These are phyloP conservation scores for Hypoxylon lienhwacheense DNA, from an alignment of 495 filamentous ascomycete genomes.

Conservation along the genomic window DNA sequence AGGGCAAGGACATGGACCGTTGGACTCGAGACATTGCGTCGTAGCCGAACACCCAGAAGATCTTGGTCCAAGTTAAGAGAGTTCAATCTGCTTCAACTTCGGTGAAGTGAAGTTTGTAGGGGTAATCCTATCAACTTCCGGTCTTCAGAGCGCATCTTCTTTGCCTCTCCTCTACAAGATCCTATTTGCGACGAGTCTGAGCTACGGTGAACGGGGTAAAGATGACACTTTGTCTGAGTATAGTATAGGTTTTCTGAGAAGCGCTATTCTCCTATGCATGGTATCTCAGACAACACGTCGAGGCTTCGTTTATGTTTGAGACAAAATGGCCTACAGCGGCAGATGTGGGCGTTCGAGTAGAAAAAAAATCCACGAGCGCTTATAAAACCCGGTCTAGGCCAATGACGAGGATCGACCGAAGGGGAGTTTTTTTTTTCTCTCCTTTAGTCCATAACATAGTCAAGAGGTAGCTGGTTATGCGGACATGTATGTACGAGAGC, in stretches of 20 bases:
- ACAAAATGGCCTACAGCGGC: constrained; percentile 22
- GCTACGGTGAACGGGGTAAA: constrained; percentile 14
- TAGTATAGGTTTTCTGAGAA: constrained; percentile 12
- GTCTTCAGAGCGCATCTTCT: constrained; percentile 15
- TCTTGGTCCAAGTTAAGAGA: constrained; percentile 34
- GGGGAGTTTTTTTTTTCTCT: no score
- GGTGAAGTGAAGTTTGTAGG: constrained; percentile 28
- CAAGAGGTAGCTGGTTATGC: not conserved
- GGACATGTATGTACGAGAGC: not conserved
- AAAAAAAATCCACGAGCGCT: constrained; percentile 29
- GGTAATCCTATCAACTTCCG: constrained; percentile 32
- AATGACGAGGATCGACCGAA: constrained; percentile 31
- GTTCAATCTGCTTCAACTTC: constrained; percentile 19
- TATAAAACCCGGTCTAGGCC: constrained; percentile 15
- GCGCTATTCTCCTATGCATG: constrained; percentile 20
- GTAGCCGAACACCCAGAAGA: constrained; percentile 33
- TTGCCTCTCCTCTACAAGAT: constrained; percentile 2
- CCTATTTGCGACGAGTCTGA: constrained; percentile 16
- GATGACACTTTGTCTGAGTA: constrained; percentile 7
- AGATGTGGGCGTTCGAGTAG: constrained; percentile 6
- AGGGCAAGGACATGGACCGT: constrained; percentile 22
- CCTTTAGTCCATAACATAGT: constrained; percentile 24
- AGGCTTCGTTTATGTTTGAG: constrained; percentile 31
- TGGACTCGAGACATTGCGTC: constrained; percentile 32
- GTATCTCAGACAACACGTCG: constrained; percentile 10